These are phyloP conservation scores for Rauvolfia tetraphylla DNA, from an alignment of 257 asterid genomes.

Conservation along the genomic window DNA sequence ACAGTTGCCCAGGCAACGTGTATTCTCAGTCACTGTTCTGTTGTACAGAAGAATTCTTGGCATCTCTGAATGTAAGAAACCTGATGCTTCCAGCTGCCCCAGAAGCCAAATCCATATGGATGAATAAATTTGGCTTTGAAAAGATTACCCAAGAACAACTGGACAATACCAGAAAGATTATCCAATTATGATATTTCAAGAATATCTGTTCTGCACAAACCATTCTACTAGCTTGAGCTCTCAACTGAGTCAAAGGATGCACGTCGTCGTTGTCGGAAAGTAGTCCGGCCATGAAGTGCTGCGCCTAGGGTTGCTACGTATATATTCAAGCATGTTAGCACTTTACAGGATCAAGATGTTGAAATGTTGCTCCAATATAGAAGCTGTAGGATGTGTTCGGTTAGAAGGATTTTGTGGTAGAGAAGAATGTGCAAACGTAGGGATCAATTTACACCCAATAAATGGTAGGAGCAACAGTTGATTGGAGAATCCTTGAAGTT, in stretches of 20 bases:
- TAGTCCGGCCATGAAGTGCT: no score
- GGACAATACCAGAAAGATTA: slow-evolving; percentile 39
- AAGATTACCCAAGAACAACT: slow-evolving; percentile 39
- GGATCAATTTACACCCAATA: no score
- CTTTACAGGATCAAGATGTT: no score
- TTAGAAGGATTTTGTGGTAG: no score
- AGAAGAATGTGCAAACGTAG: no score
- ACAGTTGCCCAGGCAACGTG: slow-evolving; percentile 64
- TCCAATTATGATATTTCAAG: slow-evolving; percentile 67
- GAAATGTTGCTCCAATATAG: no score
- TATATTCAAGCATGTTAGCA: no score
- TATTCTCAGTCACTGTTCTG: slow-evolving; percentile 62
- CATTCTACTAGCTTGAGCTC: slow-evolving; percentile 29
- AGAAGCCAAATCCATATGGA: slow-evolving; percentile 58
- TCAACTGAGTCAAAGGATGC: slow-evolving; percentile 11
- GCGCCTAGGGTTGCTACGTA: no score
- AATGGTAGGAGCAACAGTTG: no score
- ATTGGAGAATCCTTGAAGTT: no score
- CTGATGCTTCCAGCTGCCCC: slow-evolving; percentile 59
- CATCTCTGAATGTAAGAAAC: slow-evolving; percentile 34
- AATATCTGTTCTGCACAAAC: slow-evolving; percentile 57
- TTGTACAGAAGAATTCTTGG: slow-evolving; percentile 38
- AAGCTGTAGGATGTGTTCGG: no score
- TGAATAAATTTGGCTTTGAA: slow-evolving; percentile 39
- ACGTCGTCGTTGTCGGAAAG: slow-evolving; percentile 3